Base-by-base conservation (phyloP, 306 rosid genomes). In the Pyrus betulifolia region DNA sequence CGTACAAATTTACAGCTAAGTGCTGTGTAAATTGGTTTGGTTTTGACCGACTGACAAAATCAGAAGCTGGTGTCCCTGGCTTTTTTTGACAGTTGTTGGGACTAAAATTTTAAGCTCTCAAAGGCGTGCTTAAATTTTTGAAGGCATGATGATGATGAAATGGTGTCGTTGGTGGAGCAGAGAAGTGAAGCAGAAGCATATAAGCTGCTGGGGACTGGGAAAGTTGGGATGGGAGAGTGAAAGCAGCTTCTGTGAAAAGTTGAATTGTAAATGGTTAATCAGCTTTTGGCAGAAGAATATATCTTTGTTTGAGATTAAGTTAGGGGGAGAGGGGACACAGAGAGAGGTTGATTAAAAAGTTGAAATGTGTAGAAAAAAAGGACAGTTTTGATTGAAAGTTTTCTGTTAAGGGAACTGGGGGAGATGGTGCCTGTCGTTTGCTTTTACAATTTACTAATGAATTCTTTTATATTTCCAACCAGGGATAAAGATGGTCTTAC, bases 211-310 rank as follows among this genome's bases (percentile, higher is more conserved):
- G 12, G 12, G 77, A 60, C 38, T 38, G 63, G 44, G 42, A 60
- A 38, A 13, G 31, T 22, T 38, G 35, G 51, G n/a, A 72, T 72
- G 40, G 40, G 67, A n/a, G 67, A 60, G 31, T n/a, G 46, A 17
- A 61, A 44, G 31, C 42, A 38, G 77, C 78, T 71, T 55, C 58
- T 76, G 13, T 7, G 45, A 15, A 25, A 25, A 74, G 59, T 61
- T 61, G 40, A 44, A 23, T 61, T 25, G 44, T 27, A 61, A 14
- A 59, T 44, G 59, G 58, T 54, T 15, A 71, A 44, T 76, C 70
- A 42, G 67, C 81, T 77, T 73, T 74, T 70, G 76, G 79, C 60
- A 14, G 44, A 45, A 23, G 70, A 67, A 27, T 4, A 9, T 54
- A 66, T 71, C 64, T 65, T 38, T 63, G 62, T 21, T 45, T 68